These are phyloP conservation scores for Diversispora eburnea DNA, from an alignment of 192 early-diverging fungal species.

Conservation along the genomic window DNA sequence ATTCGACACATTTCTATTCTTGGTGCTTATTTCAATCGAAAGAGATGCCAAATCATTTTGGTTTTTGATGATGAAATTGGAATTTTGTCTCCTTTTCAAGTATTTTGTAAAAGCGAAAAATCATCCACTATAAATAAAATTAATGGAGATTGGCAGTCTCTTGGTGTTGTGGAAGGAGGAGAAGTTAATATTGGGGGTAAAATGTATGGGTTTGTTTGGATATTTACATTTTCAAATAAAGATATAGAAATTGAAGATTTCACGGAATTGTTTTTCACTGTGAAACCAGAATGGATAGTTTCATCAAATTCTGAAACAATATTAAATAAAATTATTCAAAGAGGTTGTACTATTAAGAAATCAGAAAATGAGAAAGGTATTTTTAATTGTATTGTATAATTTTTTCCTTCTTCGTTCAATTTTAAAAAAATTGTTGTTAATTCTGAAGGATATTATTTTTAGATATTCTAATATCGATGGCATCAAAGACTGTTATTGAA, in stretches of 20 bases:
- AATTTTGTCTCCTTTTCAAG: conserved; percentile 11
- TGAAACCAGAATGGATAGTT: conserved; percentile 5
- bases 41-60: neutral
- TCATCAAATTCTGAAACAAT: conserved; percentile 4
- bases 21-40: conserved; percentile 14
- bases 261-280: neutral
- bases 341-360: neutral
- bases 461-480: neutral
- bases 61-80: conserved; percentile 26
- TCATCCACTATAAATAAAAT: neutral
- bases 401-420: neutral
- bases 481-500: neutral
- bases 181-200: neutral
- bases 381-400: neutral
- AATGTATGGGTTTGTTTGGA: conserved; percentile 16
- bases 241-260: neutral
- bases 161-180: neutral
- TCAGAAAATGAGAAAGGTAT: neutral
- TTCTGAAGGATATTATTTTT: neutral
- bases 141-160: conserved; percentile 10
- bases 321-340: neutral
- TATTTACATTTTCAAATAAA: neutral
- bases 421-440: neutral
- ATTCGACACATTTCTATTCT: conserved; percentile 8
- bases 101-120: neutral